Evolutionary conservation across 2,329 filamentous ascomycete species (phyloP).

Genomic region (Exophiala viscosa): DNA sequence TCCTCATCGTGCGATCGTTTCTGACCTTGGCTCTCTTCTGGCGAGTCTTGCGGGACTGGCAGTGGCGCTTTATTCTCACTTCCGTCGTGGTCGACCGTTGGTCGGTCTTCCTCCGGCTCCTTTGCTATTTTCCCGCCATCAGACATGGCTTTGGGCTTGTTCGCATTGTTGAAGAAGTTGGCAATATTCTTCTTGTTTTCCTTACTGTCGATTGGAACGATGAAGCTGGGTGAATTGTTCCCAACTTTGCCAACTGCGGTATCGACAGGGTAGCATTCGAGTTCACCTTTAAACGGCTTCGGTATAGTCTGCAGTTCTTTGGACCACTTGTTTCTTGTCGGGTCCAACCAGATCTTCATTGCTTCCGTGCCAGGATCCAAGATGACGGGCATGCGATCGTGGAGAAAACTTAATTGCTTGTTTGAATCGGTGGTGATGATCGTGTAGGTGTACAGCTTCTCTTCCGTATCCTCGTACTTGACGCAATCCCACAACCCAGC

Average conservation of each 20-base stretch:
- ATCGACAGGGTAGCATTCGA: conserved; percentile 81
- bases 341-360: conserved; percentile 75
- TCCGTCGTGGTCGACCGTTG: conserved; percentile 43
- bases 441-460: conserved; percentile 82
- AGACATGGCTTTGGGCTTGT: conserved; percentile 30
- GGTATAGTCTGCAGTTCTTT: conserved; percentile 72
- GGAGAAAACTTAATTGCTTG: conserved; percentile 75
- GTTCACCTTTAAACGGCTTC: conserved; percentile 71
- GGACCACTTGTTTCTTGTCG: conserved; percentile 67
- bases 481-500: conserved; percentile 91
- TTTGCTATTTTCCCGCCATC: conserved; percentile 6
- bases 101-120: conserved; percentile 40
- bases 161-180: conserved; percentile 72
- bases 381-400: conserved; percentile 94
- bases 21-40: conserved; percentile 28
- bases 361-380: conserved; percentile 70
- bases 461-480: conserved; percentile 68
- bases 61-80: conserved; percentile 53
- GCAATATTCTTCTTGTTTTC: conserved; percentile 92
- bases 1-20: conserved; percentile 28
- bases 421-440: conserved; percentile 90
- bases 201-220: conserved; percentile 76
- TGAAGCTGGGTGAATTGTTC: conserved; percentile 79
- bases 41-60: conserved; percentile 36
- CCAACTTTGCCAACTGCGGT: conserved; percentile 93